A percentile compares a stretch with the other conserved stretches of the same genome.
Evolutionary conservation across 805 yeast genomes (phyloP).

Genomic region (Clavispora vitiphila): DNA sequence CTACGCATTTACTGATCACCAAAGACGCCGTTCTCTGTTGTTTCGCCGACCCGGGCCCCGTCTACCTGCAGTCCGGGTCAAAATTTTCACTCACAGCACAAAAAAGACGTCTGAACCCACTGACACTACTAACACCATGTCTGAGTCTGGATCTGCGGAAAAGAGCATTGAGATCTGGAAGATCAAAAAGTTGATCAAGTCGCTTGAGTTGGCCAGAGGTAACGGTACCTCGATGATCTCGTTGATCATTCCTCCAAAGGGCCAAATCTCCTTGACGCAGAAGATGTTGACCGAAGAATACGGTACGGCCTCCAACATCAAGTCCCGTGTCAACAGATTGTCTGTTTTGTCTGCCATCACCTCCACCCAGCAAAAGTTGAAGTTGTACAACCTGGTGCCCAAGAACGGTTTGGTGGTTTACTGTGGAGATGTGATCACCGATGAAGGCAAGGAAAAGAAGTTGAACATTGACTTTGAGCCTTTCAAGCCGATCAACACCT

Average conservation of each 20-base stretch:
- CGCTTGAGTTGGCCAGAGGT: slow-evolving; percentile 89
- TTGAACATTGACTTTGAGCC: slow-evolving; percentile 97
- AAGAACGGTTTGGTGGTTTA: slow-evolving; percentile 91
- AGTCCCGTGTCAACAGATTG: slow-evolving; percentile 93
- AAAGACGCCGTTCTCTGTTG: no score
- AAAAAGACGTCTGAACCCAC: no score
- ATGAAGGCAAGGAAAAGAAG: slow-evolving; percentile 96
- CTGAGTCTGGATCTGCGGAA: slow-evolving; percentile 51
- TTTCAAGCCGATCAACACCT: slow-evolving; percentile 98
- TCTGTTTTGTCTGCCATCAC: slow-evolving; percentile 96
- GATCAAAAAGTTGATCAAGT: slow-evolving; percentile 87
- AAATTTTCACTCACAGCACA: neutral
- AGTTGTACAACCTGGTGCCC: slow-evolving; percentile 85
- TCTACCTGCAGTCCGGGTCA: neutral
- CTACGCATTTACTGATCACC: no score
- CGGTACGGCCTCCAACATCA: slow-evolving; percentile 97
- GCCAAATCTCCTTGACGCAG: slow-evolving; percentile 82
- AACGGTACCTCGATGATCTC: slow-evolving; percentile 99
- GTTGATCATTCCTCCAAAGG: slow-evolving; percentile 89
- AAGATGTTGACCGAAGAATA: slow-evolving; percentile 96
- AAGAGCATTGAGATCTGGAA: slow-evolving; percentile 99
- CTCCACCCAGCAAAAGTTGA: slow-evolving; percentile 94
- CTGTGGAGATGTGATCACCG: slow-evolving; percentile 98
- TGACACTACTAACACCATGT: neutral
- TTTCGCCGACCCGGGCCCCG: no score